Conservation (phyloP, 192 early-diverging fungal genomes). For the Ambispora gerdemannii region DNA sequence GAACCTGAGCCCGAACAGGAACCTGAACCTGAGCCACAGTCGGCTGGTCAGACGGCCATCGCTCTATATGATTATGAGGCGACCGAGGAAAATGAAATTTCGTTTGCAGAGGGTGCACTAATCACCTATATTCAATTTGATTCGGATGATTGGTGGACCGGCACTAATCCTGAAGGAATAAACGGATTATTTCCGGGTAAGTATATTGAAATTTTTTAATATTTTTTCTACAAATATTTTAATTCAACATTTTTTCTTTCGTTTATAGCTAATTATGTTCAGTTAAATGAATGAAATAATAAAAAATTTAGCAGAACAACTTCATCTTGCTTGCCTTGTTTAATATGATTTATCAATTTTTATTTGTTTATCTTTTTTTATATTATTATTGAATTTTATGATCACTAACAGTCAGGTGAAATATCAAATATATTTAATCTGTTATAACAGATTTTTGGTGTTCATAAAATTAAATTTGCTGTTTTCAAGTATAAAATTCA, state of each 20-base stretch:
- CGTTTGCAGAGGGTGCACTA: constrained; percentile 68
- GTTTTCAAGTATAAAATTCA: no score
- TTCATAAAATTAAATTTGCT: no score
- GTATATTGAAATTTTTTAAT: no score
- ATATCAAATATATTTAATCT: no score
- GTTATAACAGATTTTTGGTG: no score
- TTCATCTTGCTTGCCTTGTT: background rate
- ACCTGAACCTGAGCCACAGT: constrained; percentile 24
- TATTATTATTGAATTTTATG: no score
- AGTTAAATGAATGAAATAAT: no score
- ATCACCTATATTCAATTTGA: constrained; percentile 80
- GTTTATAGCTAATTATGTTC: background rate
- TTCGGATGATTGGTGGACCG: constrained; percentile 93
- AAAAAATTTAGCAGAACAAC: background rate
- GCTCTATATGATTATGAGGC: constrained; percentile 85
- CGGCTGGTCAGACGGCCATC: constrained; percentile 45
- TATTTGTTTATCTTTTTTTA: no score
- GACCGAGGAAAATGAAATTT: constrained; percentile 82
- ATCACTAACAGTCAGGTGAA: no score
- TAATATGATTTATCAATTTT: no score
- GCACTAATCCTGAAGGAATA: constrained; percentile 50
- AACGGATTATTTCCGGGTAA: constrained; percentile 77
- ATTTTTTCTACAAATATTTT: background rate
- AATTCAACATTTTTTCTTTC: background rate
- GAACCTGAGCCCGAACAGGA: constrained; percentile 31